A percentile compares a stretch with the other conserved stretches of the same genome.
Conservation (phyloP, 2,329 filamentous ascomycete genomes). For the Colletotrichum sp. region DNA sequence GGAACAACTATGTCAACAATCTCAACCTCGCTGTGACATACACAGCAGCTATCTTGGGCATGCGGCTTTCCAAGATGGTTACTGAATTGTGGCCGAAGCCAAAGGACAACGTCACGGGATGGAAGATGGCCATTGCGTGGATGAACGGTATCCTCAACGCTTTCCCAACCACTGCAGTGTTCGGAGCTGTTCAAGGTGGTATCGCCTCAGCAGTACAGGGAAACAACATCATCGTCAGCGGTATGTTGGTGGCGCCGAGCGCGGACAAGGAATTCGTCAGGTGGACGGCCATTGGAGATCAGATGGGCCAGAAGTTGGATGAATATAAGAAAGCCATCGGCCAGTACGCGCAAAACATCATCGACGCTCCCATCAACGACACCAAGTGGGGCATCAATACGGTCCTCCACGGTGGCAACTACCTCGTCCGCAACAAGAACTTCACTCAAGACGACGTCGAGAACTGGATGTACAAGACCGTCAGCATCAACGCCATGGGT, state of each 20-base stretch:
- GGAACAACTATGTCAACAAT: slow-evolving; percentile 21
- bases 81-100: neutral
- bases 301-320: neutral
- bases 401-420: neutral
- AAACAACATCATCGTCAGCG: neutral
- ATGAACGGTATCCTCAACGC: neutral
- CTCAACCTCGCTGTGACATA: neutral
- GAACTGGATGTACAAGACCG: neutral
- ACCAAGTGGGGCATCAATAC: slow-evolving; percentile 4
- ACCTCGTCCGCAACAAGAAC: neutral
- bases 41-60: neutral
- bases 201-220: neutral
- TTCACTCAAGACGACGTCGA: slow-evolving; percentile 1
- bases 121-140: neutral
- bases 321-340: neutral
- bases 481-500: neutral
- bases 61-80: neutral
- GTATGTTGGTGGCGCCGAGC: neutral
- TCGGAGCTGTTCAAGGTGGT: neutral
- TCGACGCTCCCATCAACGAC: neutral
- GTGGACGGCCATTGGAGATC: neutral
- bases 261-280: neutral
- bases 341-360: neutral
- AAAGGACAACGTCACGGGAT: neutral
- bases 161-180: neutral